Percentiles rank a stretch among this genome's conserved stretches.
Conservation (phyloP, 345 rosid genomes). For the Hevea brasiliensis region DNA sequence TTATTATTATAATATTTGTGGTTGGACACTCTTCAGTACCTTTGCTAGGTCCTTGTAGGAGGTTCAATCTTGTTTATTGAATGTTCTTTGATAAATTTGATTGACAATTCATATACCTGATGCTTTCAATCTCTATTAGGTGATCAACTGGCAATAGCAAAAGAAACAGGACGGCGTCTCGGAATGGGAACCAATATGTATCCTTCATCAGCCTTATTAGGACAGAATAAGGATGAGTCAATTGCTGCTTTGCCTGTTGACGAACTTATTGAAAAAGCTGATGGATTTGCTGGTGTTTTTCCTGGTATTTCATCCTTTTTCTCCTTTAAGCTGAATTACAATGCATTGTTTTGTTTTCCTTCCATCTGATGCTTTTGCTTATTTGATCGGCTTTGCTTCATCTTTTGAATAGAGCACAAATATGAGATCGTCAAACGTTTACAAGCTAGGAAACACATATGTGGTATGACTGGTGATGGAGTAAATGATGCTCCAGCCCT, state of each 20-base stretch:
- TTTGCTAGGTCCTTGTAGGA: neutral
- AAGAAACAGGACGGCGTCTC: constrained; percentile 69
- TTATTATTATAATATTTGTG: neutral
- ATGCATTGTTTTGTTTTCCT: too few relatives aligned
- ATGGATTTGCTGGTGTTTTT: constrained; percentile 70
- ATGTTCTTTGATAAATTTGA: neutral
- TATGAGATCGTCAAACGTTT: constrained; percentile 68
- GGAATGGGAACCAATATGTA: constrained; percentile 77
- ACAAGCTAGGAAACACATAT: constrained; percentile 67
- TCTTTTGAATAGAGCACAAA: constrained; percentile 50
- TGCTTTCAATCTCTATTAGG: constrained; percentile 27
- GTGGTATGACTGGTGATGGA: constrained; percentile 66
- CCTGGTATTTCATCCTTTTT: constrained; percentile 41
- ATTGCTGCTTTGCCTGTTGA: constrained; percentile 59
- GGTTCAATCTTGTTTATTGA: neutral
- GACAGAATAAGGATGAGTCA: constrained; percentile 62
- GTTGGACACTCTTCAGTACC: neutral
- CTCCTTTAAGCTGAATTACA: too few relatives aligned
- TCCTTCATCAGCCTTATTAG: constrained; percentile 62
- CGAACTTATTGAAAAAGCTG: constrained; percentile 61
- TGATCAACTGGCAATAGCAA: constrained; percentile 66
- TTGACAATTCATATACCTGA: neutral
- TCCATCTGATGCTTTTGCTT: neutral
- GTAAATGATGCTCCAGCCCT: constrained; percentile 74
- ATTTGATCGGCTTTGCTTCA: neutral